A percentile compares a stretch with the other conserved stretches of the same genome.
Evolutionary conservation across 805 yeast genomes (phyloP).

Genomic region (Myxozyma nipponensis): DNA sequence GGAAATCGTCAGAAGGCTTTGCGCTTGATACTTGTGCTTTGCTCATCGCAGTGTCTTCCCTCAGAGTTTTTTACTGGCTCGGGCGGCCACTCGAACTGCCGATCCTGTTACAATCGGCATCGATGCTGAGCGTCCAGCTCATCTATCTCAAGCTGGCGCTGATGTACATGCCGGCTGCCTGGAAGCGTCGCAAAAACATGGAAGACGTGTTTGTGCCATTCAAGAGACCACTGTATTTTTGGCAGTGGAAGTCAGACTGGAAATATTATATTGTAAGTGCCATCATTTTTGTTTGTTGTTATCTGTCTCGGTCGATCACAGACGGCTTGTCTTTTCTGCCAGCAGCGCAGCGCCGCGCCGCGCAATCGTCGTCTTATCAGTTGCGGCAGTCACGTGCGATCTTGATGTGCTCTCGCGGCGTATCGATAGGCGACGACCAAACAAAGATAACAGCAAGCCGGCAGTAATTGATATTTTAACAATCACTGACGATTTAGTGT

Average conservation of each 20-base stretch:
- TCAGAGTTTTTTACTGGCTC: constrained; percentile 71
- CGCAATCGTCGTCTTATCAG: too few relatives aligned
- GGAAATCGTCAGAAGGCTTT: constrained; percentile 70
- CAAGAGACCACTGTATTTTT: constrained; percentile 58
- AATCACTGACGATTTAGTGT: too few relatives aligned
- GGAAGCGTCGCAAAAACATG: constrained; percentile 20
- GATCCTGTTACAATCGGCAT: constrained; percentile 67
- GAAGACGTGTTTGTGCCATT: constrained; percentile 25
- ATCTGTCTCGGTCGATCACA: not conserved
- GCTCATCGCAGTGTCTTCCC: constrained; percentile 71
- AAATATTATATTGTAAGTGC: constrained; percentile 41
- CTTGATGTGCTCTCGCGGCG: too few relatives aligned
- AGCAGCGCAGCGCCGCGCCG: too few relatives aligned
- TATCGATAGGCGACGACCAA: too few relatives aligned
- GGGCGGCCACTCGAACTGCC: constrained; percentile 80
- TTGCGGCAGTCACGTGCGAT: too few relatives aligned
- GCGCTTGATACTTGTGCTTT: constrained; percentile 91
- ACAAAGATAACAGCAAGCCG: too few relatives aligned
- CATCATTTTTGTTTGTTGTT: not conserved
- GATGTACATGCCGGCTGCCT: constrained; percentile 31
- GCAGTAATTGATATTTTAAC: too few relatives aligned
- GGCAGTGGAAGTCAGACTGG: constrained; percentile 76
- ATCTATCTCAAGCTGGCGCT: constrained; percentile 62
- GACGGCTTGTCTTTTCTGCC: not conserved
- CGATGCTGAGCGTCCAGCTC: constrained; percentile 80